Percentiles rank a stretch among this genome's conserved stretches.
Conservation (phyloP, 2,329 filamentous ascomycete species). For the Cytospora piceae region DNA sequence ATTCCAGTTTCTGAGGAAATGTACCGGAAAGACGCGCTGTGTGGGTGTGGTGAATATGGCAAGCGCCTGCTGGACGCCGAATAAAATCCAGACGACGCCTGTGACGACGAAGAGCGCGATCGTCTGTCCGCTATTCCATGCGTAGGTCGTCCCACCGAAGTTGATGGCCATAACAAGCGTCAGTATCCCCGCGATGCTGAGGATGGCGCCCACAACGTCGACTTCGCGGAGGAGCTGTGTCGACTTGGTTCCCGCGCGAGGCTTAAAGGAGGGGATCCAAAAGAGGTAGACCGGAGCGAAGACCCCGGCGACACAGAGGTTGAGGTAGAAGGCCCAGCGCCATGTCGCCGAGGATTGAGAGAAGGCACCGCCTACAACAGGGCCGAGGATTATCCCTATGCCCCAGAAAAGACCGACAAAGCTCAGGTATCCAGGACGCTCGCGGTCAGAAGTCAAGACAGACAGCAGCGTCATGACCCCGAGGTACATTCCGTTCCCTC, state of each 20-base stretch:
- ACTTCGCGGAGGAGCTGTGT: conserved; percentile 12
- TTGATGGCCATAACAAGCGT: conserved; percentile 26
- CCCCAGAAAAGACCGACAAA: conserved; percentile 12
- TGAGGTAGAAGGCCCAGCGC: conserved; percentile 29
- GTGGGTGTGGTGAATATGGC: not conserved
- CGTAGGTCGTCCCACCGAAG: conserved; percentile 22
- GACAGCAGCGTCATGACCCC: not conserved
- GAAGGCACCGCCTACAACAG: conserved; percentile 25
- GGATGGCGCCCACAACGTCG: conserved; percentile 22
- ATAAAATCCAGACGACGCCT: conserved; percentile 11
- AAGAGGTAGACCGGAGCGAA: conserved; percentile 10
- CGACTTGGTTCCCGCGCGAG: not conserved
- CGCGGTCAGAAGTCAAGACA: not conserved
- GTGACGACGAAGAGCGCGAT: conserved; percentile 31
- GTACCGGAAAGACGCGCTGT: conserved; percentile 3
- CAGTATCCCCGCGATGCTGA: conserved; percentile 20
- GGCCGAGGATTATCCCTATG: conserved; percentile 19
- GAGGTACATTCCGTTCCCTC: conserved; percentile 6
- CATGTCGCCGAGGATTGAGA: conserved; percentile 11
- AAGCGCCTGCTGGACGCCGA: conserved; percentile 11
- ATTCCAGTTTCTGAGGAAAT: not conserved
- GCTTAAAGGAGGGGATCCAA: conserved; percentile 1
- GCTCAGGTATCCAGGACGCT: not conserved
- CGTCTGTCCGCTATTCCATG: conserved; percentile 28
- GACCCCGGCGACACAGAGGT: conserved; percentile 23